These are phyloP conservation scores for Neurospora discreta DNA, from an alignment of 495 filamentous ascomycete genomes.

Conservation along the genomic window DNA sequence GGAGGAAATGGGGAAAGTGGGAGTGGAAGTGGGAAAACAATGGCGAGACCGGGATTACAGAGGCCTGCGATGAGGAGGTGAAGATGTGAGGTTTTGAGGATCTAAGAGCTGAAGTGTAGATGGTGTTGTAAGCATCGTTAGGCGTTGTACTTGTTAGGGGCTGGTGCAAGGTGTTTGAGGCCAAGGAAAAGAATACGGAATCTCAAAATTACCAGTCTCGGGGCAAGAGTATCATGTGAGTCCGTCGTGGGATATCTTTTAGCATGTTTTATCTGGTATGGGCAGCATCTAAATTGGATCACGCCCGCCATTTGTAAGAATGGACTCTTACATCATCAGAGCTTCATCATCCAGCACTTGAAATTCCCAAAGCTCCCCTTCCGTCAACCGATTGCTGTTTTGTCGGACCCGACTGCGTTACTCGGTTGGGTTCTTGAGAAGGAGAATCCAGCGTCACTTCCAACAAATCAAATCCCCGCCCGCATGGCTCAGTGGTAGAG, in stretches of 20 bases:
- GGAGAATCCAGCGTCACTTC: fast-evolving
- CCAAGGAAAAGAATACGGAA: neutral
- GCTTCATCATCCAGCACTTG: neutral
- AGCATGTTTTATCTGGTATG: neutral
- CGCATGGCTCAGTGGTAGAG: neutral
- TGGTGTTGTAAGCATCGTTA: neutral
- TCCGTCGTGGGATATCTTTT: neutral
- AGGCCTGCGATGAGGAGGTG: neutral
- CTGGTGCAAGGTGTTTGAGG: neutral
- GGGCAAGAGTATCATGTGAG: neutral
- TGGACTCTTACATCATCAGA: neutral
- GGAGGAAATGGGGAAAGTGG: neutral
- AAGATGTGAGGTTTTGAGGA: neutral
- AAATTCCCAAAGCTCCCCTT: neutral
- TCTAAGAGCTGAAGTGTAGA: neutral
- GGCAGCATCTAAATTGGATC: neutral
- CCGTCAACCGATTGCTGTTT: neutral
- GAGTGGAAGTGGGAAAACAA: neutral
- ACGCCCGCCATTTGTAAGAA: too few relatives aligned
- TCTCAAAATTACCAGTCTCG: neutral
- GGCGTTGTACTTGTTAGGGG: neutral
- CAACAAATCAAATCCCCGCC: neutral
- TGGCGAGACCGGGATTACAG: neutral
- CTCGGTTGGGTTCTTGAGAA: fast-evolving
- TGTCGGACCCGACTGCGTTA: neutral